These are phyloP conservation scores for Neurospora terricola DNA, from an alignment of 495 filamentous ascomycete genomes.

Conservation along the genomic window DNA sequence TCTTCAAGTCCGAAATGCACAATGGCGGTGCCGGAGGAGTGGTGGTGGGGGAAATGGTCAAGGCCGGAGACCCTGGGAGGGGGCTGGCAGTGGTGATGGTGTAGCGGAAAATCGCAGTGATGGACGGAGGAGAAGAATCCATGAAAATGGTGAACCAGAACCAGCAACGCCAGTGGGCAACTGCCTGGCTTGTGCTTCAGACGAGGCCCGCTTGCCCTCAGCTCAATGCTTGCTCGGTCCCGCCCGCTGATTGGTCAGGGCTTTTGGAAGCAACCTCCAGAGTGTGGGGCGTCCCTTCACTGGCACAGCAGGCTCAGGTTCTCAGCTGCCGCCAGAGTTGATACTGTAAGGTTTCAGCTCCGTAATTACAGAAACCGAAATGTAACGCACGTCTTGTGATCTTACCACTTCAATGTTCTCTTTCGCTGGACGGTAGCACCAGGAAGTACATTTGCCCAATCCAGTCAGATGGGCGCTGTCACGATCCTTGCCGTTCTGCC, in stretches of 20 bases:
- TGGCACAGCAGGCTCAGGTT: background rate
- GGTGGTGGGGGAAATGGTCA: slow-evolving; percentile 15
- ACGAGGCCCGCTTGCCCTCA: background rate
- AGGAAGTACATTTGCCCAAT: background rate
- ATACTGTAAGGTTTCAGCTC: background rate
- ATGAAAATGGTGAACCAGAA: slow-evolving; percentile 25
- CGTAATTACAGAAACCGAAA: background rate
- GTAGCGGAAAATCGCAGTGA: slow-evolving; percentile 26
- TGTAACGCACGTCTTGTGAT: background rate
- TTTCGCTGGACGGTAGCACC: background rate
- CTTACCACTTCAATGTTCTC: background rate
- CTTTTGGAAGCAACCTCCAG: background rate
- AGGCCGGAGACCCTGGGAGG: slow-evolving; percentile 18
- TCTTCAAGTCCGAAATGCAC: slow-evolving; percentile 3
- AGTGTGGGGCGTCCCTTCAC: background rate
- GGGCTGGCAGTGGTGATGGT: slow-evolving; percentile 23
- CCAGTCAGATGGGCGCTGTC: background rate
- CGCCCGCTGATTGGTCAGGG: background rate
- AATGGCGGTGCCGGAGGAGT: slow-evolving; percentile 3
- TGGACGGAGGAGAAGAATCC: slow-evolving; percentile 24
- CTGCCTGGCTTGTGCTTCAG: slow-evolving; percentile 19
- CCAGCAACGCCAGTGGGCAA: slow-evolving; percentile 4
- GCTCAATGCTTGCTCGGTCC: background rate
- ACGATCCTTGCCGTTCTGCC: background rate
- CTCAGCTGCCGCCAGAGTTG: background rate